These are phyloP conservation scores for Thelonectria olida DNA, from an alignment of 2,329 filamentous ascomycete genomes.

Conservation along the genomic window DNA sequence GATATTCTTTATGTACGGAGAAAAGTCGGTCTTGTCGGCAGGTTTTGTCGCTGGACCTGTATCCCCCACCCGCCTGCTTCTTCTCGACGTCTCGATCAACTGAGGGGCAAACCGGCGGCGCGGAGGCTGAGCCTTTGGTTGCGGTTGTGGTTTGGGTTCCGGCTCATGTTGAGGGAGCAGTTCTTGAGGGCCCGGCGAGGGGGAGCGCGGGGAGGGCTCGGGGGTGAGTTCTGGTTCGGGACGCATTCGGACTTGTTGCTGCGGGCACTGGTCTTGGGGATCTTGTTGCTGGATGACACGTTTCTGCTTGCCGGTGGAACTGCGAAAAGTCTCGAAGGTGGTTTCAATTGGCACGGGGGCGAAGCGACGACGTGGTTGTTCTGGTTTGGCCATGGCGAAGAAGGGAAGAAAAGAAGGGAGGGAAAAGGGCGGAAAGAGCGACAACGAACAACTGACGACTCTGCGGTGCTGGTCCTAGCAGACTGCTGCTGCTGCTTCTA, in stretches of 20 bases:
- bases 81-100: slow-evolving; percentile 80
- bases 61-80: slow-evolving; percentile 75
- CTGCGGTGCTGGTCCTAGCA: slow-evolving; percentile 21
- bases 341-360: slow-evolving; percentile 78
- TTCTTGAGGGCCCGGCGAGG: slow-evolving; percentile 54
- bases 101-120: slow-evolving; percentile 76
- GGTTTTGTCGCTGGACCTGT: slow-evolving; percentile 68
- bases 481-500: not conserved
- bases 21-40: slow-evolving; percentile 77
- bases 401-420: slow-evolving; percentile 42
- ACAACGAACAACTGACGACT: slow-evolving; percentile 27
- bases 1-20: slow-evolving; percentile 69
- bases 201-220: slow-evolving; percentile 61
- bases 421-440: not conserved
- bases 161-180: slow-evolving; percentile 37
- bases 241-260: slow-evolving; percentile 45
- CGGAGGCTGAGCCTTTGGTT: slow-evolving; percentile 39
- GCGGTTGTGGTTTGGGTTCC: not conserved
- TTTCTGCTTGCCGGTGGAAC: slow-evolving; percentile 41
- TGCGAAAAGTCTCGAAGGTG: slow-evolving; percentile 68
- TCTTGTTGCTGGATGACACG: slow-evolving; percentile 21
- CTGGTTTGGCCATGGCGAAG: slow-evolving; percentile 54
- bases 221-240: slow-evolving; percentile 68
- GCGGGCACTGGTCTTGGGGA: slow-evolving; percentile 10
- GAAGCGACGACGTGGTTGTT: slow-evolving; percentile 66